These are phyloP conservation scores for Epichloe sibirici DNA, from an alignment of 2,329 filamentous ascomycete species.

Conservation along the genomic window DNA sequence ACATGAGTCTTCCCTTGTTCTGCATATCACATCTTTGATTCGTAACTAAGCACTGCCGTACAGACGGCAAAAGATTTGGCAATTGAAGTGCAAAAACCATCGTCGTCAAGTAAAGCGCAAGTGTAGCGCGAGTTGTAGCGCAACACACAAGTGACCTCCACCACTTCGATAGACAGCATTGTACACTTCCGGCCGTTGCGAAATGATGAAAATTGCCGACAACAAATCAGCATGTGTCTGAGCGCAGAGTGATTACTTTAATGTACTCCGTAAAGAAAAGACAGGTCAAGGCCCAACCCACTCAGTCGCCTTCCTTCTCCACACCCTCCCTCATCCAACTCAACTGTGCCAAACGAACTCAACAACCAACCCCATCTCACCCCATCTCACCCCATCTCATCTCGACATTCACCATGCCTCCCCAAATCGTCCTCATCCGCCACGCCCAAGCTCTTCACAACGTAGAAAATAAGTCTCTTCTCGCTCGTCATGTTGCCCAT, in stretches of 20 bases:
- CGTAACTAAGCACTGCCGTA: neutral
- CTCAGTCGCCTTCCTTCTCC: neutral
- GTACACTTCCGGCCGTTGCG: too few relatives aligned
- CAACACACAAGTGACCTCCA: too few relatives aligned
- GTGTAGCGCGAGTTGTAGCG: neutral
- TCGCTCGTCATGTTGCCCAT: neutral
- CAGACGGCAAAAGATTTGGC: slow-evolving; percentile 12
- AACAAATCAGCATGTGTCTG: too few relatives aligned
- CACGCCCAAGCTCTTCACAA: slow-evolving; percentile 68
- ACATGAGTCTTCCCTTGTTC: slow-evolving; percentile 4
- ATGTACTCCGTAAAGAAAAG: too few relatives aligned
- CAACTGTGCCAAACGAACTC: neutral
- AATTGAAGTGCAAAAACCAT: slow-evolving; percentile 5
- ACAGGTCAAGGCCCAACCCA: too few relatives aligned
- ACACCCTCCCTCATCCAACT: neutral
- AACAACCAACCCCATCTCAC: neutral
- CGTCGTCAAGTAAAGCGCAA: neutral
- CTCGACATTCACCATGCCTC: slow-evolving; percentile 29
- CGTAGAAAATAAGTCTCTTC: slow-evolving; percentile 31
- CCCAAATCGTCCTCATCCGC: slow-evolving; percentile 66
- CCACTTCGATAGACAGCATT: too few relatives aligned
- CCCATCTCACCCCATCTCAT: neutral
- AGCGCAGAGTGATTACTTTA: too few relatives aligned
- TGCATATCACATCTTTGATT: neutral
- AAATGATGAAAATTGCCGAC: too few relatives aligned